A percentile compares a stretch with the other conserved stretches of the same genome.
Conservation (phyloP, 306 rosid genomes). For the Hippophae tibetana region DNA sequence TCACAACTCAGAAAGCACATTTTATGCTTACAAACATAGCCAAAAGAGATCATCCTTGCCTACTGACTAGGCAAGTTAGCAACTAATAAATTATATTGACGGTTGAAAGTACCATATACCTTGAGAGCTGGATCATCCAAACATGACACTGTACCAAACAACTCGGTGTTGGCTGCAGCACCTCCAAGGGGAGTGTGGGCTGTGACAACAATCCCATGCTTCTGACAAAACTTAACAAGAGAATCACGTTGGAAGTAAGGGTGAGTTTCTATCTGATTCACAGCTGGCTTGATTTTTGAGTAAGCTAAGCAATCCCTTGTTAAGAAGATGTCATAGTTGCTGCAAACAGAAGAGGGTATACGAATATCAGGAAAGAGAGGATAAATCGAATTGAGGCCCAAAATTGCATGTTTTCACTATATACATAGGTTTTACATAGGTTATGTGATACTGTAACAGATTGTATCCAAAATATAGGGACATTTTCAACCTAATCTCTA, state of each 20-base stretch:
- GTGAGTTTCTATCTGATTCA: conserved; percentile 88
- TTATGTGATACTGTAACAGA: too few species aligned
- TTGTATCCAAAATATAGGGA: too few species aligned
- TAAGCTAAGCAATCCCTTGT: conserved; percentile 88
- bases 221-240: conserved; percentile 74
- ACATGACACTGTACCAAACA: conserved; percentile 73
- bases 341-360: conserved; percentile 28
- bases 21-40: too few species aligned
- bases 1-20: too few species aligned
- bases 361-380: too few species aligned
- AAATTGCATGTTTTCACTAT: too few species aligned
- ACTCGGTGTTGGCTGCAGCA: conserved; percentile 66
- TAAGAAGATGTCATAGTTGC: conserved; percentile 81
- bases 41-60: too few species aligned
- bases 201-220: conserved; percentile 73
- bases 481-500: too few species aligned
- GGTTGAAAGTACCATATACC: conserved; percentile 30
- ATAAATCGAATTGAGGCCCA: too few species aligned
- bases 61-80: too few species aligned
- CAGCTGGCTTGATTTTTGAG: conserved; percentile 90
- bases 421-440: too few species aligned
- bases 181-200: conserved; percentile 97
- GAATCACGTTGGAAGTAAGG: conserved; percentile 92
- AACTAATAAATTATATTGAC: background rate
- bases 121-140: conserved; percentile 66